These are phyloP conservation scores for Annulohypoxylon nitens DNA, from an alignment of 495 filamentous ascomycete genomes.

Conservation along the genomic window DNA sequence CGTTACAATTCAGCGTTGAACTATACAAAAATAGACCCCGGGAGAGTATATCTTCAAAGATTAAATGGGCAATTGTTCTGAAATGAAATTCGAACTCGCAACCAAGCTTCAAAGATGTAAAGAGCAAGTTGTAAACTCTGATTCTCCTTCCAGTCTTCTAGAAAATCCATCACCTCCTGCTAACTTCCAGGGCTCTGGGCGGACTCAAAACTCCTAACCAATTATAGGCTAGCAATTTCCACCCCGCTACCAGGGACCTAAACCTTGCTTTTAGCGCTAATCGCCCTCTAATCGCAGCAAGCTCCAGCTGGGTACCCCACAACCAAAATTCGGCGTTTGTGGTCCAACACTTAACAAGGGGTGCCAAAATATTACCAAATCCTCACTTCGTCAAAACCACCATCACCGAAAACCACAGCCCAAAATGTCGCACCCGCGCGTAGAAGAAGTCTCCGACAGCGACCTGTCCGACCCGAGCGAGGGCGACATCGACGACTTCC, in stretches of 20 bases:
- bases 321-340: slow-evolving; percentile 31
- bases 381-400: neutral
- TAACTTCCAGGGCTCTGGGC: neutral
- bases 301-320: slow-evolving; percentile 22
- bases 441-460: slow-evolving; percentile 89
- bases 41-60: too few species aligned
- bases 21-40: too few species aligned
- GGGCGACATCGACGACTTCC: slow-evolving; percentile 71
- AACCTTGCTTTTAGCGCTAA: slow-evolving; percentile 2
- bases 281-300: neutral
- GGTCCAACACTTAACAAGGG: neutral
- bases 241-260: slow-evolving; percentile 38
- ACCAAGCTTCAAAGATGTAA: neutral
- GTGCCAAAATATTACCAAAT: slow-evolving; percentile 10
- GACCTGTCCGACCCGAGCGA: slow-evolving; percentile 82
- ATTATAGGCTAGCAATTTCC: slow-evolving; percentile 16
- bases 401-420: slow-evolving; percentile 9
- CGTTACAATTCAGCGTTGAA: too few species aligned
- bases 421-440: slow-evolving; percentile 84
- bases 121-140: neutral
- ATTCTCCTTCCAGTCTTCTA: neutral
- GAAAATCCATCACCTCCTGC: neutral
- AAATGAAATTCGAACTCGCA: too few species aligned
- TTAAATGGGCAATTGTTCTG: too few species aligned
- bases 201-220: neutral